Conservation (phyloP, 2,329 filamentous ascomycete species). For the Falciphora oryzae region DNA sequence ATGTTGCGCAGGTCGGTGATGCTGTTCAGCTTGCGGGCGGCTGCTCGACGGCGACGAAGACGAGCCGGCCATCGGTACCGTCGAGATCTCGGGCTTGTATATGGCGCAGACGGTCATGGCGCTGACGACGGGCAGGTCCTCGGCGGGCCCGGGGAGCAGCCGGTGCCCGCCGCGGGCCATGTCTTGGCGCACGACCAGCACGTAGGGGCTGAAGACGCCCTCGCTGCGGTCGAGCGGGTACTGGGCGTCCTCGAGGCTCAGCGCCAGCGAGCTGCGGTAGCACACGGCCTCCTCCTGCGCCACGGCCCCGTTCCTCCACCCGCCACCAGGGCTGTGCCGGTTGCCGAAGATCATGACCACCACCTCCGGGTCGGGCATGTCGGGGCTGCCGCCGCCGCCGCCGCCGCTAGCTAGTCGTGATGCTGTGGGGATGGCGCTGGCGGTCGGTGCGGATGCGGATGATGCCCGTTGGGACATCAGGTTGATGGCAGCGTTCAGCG, state of each 20-base stretch:
- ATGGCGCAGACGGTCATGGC: conserved; percentile 57
- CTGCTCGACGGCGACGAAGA: not conserved
- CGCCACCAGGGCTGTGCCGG: conserved; percentile 51
- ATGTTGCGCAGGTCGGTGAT: not conserved
- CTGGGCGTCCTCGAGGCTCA: conserved; percentile 34
- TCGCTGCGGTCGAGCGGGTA: conserved; percentile 19
- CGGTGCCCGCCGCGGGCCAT: conserved; percentile 15
- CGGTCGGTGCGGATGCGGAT: not conserved
- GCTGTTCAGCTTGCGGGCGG: not conserved
- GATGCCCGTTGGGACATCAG: conserved; percentile 19
- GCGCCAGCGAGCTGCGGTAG: conserved; percentile 51
- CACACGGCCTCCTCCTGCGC: conserved; percentile 68
- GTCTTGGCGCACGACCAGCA: conserved; percentile 25
- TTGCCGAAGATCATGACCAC: conserved; percentile 64
- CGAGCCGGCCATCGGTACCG: not conserved
- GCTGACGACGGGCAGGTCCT: conserved; percentile 45
- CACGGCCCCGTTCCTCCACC: conserved; percentile 54
- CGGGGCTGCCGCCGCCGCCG: not conserved
- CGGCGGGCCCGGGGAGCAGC: conserved; percentile 6
- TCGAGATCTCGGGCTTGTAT: conserved; percentile 12
- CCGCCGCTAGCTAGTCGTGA: not conserved
- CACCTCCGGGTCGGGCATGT: conserved; percentile 24
- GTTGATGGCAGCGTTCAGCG: conserved; percentile 48
- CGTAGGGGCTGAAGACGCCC: conserved; percentile 27
- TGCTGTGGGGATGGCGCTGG: conserved; percentile 1